Percentiles rank a stretch among this genome's conserved stretches.
These are phyloP conservation scores for Pugionium dolabratum DNA, from an alignment of 345 rosid species.

Conservation along the genomic window DNA sequence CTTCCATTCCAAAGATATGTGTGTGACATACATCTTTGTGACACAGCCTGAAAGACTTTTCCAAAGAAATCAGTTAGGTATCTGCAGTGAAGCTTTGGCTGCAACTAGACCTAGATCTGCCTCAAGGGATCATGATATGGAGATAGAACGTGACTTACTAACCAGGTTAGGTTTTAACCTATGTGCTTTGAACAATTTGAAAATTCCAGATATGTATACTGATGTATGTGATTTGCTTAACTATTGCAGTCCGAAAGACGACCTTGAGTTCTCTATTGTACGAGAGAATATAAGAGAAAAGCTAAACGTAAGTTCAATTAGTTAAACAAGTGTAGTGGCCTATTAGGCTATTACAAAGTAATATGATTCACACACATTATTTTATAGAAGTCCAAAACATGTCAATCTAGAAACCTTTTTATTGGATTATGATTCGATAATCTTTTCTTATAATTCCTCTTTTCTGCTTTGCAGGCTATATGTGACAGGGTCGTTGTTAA, in stretches of 20 bases:
- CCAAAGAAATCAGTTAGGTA: slow-evolving; percentile 68
- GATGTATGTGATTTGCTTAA: slow-evolving; percentile 9
- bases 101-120: slow-evolving; percentile 88
- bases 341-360: no score
- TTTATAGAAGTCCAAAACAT: background rate
- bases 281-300: slow-evolving; percentile 80
- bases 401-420: background rate
- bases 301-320: slow-evolving; percentile 58
- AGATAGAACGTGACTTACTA: slow-evolving; percentile 74
- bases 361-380: background rate
- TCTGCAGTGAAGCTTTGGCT: slow-evolving; percentile 90
- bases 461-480: slow-evolving; percentile 52
- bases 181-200: background rate
- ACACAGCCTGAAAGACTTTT: slow-evolving; percentile 98
- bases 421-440: background rate
- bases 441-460: background rate
- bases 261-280: slow-evolving; percentile 87
- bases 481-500: slow-evolving; percentile 60
- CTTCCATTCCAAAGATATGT: background rate
- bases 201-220: slow-evolving; percentile 20
- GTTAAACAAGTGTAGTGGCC: no score
- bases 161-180: slow-evolving; percentile 54
- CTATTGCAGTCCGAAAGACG: slow-evolving; percentile 74
- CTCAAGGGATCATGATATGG: slow-evolving; percentile 69
- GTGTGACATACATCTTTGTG: slow-evolving; percentile 48